These are phyloP conservation scores for Backusella macrospora DNA, from an alignment of 192 early-diverging fungal genomes.

Conservation along the genomic window DNA sequence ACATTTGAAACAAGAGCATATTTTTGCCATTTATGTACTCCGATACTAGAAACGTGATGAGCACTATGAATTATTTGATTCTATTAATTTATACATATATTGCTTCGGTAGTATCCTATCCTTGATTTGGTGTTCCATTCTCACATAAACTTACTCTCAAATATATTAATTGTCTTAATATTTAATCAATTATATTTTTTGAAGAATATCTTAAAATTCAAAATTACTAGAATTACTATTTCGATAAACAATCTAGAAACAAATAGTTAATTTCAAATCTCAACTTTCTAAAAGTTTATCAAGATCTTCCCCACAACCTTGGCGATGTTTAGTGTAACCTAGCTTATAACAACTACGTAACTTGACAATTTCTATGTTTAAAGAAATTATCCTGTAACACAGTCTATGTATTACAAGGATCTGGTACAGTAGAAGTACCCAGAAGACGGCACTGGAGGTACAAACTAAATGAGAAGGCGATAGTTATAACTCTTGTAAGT, in stretches of 20 bases:
- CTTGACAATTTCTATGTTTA: background rate
- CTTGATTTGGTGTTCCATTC: background rate
- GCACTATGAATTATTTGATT: background rate
- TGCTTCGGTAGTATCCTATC: background rate
- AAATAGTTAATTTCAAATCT: background rate
- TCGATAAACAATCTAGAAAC: background rate
- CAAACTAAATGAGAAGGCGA: background rate
- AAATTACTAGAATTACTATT: too few relatives aligned
- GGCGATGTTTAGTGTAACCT: background rate
- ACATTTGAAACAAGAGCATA: background rate
- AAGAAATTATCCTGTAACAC: background rate
- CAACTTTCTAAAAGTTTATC: background rate
- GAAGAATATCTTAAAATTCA: too few relatives aligned
- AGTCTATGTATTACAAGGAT: background rate
- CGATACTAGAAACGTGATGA: background rate
- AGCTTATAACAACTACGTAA: background rate
- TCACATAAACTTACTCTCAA: too few relatives aligned
- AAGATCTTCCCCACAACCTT: background rate
- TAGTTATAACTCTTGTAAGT: background rate
- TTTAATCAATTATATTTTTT: background rate
- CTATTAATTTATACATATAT: background rate
- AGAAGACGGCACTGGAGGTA: background rate
- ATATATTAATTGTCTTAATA: too few relatives aligned
- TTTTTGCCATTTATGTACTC: background rate
- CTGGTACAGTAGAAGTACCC: background rate